Conservation (phyloP, 192 early-diverging fungal genomes). For the Podochytrium sp. region DNA sequence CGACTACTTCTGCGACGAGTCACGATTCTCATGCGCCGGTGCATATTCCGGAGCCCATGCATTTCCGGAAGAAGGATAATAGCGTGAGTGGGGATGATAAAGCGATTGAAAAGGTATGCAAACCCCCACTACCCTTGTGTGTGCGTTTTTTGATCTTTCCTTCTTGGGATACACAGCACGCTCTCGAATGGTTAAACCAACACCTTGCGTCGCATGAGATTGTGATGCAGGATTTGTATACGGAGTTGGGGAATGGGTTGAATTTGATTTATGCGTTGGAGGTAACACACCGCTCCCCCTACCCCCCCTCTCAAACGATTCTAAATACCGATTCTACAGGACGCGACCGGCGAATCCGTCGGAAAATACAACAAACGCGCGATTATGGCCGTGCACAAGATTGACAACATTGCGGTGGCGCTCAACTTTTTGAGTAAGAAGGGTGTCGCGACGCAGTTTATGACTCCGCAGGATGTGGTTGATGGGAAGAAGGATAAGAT, state of each 20-base stretch:
- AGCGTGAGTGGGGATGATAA: constrained; percentile 52
- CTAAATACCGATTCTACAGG: constrained; percentile 31
- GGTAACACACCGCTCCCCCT: no score
- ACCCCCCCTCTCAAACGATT: no score
- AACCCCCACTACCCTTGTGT: not conserved
- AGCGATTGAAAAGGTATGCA: constrained; percentile 54
- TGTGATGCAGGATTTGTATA: constrained; percentile 44
- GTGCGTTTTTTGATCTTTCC: not conserved
- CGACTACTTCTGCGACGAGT: no score
- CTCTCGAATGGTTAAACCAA: constrained; percentile 52
- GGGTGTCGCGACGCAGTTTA: constrained; percentile 41
- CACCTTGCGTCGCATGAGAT: constrained; percentile 42
- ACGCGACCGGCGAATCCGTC: constrained; percentile 42
- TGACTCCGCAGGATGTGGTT: constrained; percentile 54
- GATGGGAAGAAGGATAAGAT: constrained; percentile 54
- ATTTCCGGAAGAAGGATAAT: constrained; percentile 48
- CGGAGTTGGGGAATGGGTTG: constrained; percentile 44
- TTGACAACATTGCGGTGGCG: constrained; percentile 54
- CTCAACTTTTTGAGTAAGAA: constrained; percentile 47
- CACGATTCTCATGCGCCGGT: no score
- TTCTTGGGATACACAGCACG: constrained; percentile 35
- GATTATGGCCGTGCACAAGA: constrained; percentile 52
- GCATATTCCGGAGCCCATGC: no score
- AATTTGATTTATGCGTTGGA: constrained; percentile 56
- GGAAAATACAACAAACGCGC: constrained; percentile 60